These are phyloP conservation scores for Monascus purpureus DNA, from an alignment of 495 filamentous ascomycete genomes.

Conservation along the genomic window DNA sequence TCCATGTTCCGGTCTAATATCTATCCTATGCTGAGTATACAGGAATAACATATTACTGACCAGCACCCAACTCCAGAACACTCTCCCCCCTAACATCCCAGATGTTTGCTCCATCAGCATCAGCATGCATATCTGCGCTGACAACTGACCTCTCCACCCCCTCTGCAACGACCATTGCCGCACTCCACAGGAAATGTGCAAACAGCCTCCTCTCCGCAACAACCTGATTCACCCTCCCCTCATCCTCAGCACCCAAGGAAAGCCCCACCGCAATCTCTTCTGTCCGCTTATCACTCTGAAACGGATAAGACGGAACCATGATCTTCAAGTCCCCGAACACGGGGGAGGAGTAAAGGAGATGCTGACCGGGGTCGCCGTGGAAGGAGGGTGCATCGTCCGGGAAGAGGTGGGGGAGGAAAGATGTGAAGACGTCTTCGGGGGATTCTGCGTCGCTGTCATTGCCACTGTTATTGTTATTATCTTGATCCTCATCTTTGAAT, in stretches of 20 bases:
- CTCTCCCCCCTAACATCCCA: conserved; percentile 39
- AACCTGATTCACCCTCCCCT: conserved; percentile 14
- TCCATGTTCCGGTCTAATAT: no score
- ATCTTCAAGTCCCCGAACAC: conserved; percentile 38
- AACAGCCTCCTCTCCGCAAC: conserved; percentile 52
- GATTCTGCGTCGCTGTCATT: conserved; percentile 7
- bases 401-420: conserved; percentile 57
- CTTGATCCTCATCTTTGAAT: conserved; percentile 1
- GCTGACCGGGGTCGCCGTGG: conserved; percentile 58
- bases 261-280: conserved; percentile 9
- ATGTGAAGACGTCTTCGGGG: conserved; percentile 51
- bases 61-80: conserved; percentile 48
- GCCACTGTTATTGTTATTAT: conserved; percentile 4
- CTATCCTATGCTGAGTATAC: conserved; percentile 1
- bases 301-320: conserved; percentile 26
- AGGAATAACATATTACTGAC: conserved; percentile 31
- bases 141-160: conserved; percentile 41
- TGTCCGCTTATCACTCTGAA: conserved; percentile 8
- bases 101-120: conserved; percentile 9
- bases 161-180: conserved; percentile 58
- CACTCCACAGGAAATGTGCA: conserved; percentile 79
- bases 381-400: conserved; percentile 58
- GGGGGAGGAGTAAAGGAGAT: conserved; percentile 52
- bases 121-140: neutral
- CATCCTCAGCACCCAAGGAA: conserved; percentile 1